Conservation (phyloP, 768 basidiomycete species). For the Asterophora lycoperdoides region DNA sequence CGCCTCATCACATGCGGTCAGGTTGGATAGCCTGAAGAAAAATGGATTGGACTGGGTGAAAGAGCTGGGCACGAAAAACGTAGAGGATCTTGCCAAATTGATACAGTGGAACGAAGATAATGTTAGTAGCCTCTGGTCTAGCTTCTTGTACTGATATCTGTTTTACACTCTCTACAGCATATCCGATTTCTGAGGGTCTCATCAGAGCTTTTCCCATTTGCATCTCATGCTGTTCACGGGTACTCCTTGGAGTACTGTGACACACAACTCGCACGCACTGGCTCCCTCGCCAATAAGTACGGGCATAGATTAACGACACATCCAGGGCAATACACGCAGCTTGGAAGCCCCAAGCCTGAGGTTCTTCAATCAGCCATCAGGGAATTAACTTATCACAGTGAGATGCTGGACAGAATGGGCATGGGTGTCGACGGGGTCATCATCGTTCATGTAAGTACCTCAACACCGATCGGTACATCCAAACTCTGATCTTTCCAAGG, state of each 20-base stretch:
- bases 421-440: slow-evolving; percentile 82
- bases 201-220: slow-evolving; percentile 92
- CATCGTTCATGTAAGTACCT: slow-evolving; percentile 65
- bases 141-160: neutral
- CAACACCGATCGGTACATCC: too few relatives aligned
- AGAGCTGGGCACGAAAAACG: slow-evolving; percentile 73
- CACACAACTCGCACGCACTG: slow-evolving; percentile 48
- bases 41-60: slow-evolving; percentile 82
- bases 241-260: slow-evolving; percentile 79
- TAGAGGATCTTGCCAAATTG: slow-evolving; percentile 63
- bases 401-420: slow-evolving; percentile 85
- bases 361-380: slow-evolving; percentile 75
- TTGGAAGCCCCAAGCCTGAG: slow-evolving; percentile 72
- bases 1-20: slow-evolving; percentile 15
- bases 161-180: slow-evolving; percentile 31
- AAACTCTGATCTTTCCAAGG: slow-evolving; percentile 30
- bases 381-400: slow-evolving; percentile 82
- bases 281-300: slow-evolving; percentile 61
- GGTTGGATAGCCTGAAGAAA: slow-evolving; percentile 75
- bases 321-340: slow-evolving; percentile 82
- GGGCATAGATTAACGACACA: slow-evolving; percentile 82
- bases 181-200: slow-evolving; percentile 89
- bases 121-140: slow-evolving; percentile 29
- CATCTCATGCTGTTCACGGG: slow-evolving; percentile 74
- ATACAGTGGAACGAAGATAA: slow-evolving; percentile 93